phyloP scores from a whole-genome alignment of 2,329 filamentous ascomycete genomes.

The Xylariaceae sp. region DNA sequence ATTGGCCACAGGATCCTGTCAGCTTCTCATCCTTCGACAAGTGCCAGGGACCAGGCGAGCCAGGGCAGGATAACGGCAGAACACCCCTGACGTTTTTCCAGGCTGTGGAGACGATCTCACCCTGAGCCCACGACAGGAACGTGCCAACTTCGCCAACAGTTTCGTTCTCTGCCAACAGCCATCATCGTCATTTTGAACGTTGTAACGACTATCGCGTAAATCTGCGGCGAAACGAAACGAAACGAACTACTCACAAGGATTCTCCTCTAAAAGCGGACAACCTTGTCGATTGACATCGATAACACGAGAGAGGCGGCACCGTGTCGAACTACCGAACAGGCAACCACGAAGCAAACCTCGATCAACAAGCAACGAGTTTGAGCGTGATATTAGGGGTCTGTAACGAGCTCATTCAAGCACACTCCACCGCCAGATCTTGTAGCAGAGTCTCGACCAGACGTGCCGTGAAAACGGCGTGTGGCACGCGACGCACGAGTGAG shows the following conservation, averaged over 20 bases:
- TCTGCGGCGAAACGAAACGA: too few relatives aligned
- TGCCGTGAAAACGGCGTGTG: slow-evolving; percentile 15
- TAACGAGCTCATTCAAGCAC: background rate
- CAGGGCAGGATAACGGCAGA: background rate
- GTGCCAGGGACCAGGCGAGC: too few relatives aligned
- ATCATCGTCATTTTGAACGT: background rate
- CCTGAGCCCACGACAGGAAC: background rate
- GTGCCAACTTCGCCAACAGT: background rate
- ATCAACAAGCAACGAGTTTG: too few relatives aligned
- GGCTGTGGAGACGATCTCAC: slow-evolving; percentile 7
- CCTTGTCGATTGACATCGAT: too few relatives aligned
- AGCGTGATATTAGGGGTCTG: background rate
- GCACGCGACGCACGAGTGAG: slow-evolving; percentile 2
- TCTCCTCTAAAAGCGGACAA: too few relatives aligned
- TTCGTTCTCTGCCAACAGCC: background rate
- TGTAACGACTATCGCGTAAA: too few relatives aligned
- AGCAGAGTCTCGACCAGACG: background rate
- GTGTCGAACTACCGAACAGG: too few relatives aligned
- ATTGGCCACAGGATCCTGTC: too few relatives aligned
- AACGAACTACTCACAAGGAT: too few relatives aligned
- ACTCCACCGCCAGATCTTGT: background rate
- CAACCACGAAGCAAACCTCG: too few relatives aligned
- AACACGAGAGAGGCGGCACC: too few relatives aligned
- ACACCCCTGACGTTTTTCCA: slow-evolving; percentile 9
- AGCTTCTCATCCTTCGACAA: too few relatives aligned